Conservation (phyloP, 2,329 filamentous ascomycete genomes). For the Ambrosiella xylebori region DNA sequence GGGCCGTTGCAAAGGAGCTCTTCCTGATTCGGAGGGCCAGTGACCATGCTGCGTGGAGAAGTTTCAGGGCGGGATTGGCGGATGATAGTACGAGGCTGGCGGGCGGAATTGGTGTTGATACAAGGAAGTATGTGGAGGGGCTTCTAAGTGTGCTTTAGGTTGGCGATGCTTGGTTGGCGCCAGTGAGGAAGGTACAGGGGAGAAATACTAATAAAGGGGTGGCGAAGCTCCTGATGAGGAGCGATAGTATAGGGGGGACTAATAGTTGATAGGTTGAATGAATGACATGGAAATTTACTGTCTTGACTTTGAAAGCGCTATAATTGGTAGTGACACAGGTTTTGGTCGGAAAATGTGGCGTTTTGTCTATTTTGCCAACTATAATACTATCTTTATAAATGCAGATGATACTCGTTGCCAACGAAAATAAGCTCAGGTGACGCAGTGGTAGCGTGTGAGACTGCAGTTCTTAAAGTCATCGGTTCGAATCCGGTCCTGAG, state of each 20-base stretch:
- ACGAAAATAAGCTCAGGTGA: slow-evolving; percentile 7
- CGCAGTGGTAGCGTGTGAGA: slow-evolving; percentile 13
- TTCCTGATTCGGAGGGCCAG: slow-evolving; percentile 43
- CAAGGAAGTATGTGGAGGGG: slow-evolving; percentile 56
- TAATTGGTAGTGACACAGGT: neutral
- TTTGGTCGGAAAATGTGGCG: no score
- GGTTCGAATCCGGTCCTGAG: slow-evolving; percentile 13
- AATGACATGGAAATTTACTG: neutral
- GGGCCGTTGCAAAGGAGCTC: slow-evolving; percentile 36
- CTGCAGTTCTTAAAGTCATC: slow-evolving; percentile 13
- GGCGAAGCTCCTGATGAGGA: neutral
- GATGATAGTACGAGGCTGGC: slow-evolving; percentile 36
- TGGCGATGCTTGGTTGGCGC: slow-evolving; percentile 2
- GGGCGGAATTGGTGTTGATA: slow-evolving; percentile 63
- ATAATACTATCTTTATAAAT: neutral
- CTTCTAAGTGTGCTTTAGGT: slow-evolving; percentile 32
- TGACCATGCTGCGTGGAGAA: slow-evolving; percentile 30
- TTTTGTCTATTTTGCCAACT: neutral
- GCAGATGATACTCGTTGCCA: neutral
- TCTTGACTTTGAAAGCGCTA: neutral
- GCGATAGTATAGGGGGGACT: neutral
- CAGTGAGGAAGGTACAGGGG: neutral
- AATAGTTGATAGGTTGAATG: neutral
- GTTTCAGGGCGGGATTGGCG: slow-evolving; percentile 17
- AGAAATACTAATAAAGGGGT: neutral